These are phyloP conservation scores for Xylaria sp. DNA, from an alignment of 2,329 filamentous ascomycete species.

Conservation along the genomic window DNA sequence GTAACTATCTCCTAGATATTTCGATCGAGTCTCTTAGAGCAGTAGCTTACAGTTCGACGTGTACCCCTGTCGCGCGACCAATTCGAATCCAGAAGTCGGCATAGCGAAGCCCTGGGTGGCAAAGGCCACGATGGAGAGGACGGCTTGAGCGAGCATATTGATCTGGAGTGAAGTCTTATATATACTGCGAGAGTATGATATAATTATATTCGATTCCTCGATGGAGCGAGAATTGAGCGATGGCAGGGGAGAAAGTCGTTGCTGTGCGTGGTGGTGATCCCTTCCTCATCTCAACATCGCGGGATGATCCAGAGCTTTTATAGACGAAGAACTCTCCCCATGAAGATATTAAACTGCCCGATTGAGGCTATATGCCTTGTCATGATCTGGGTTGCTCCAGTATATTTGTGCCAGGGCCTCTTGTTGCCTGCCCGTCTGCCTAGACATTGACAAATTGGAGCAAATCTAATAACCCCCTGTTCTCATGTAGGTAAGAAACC, in stretches of 20 bases:
- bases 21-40: background rate
- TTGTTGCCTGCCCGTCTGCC: conserved; percentile 26
- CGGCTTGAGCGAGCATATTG: conserved; percentile 40
- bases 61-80: conserved; percentile 43
- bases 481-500: background rate
- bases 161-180: conserved; percentile 11
- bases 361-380: conserved; percentile 11
- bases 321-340: conserved; percentile 9
- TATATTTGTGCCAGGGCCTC: background rate
- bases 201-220: background rate
- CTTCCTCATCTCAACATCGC: conserved; percentile 5
- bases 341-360: background rate
- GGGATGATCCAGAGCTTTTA: conserved; percentile 19
- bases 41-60: conserved; percentile 35
- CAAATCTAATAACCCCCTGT: background rate
- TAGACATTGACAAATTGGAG: conserved; percentile 8
- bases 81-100: conserved; percentile 26
- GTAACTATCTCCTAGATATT: background rate
- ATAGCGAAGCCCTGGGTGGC: conserved; percentile 36
- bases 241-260: conserved; percentile 4
- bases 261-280: conserved; percentile 24
- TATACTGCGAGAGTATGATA: conserved; percentile 3
- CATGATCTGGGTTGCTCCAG: background rate
- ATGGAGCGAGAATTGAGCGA: background rate
- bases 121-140: conserved; percentile 37